A percentile compares a stretch with the other conserved stretches of the same genome.
phyloP scores from a whole-genome alignment of 2,329 filamentous ascomycete genomes.

The Penicillium capsulatum region DNA sequence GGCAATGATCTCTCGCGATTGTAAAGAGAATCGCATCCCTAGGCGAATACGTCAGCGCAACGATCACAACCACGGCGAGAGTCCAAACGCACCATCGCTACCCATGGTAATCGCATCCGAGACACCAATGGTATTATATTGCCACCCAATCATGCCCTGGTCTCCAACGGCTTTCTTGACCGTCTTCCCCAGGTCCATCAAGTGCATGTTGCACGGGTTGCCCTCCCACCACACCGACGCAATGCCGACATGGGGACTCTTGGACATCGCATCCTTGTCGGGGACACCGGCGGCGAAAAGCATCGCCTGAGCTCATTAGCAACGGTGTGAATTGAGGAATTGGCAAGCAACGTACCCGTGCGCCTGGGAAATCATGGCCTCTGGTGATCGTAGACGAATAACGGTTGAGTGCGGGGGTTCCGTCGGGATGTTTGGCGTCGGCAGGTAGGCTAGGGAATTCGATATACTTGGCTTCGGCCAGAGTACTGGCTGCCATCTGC shows the following conservation, averaged over 20 bases:
- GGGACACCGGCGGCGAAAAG: conserved; percentile 89
- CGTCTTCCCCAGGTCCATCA: conserved; percentile 81
- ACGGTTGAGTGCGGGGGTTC: conserved; percentile 68
- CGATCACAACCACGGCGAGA: conserved; percentile 3
- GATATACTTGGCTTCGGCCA: conserved; percentile 51
- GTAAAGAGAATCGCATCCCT: conserved; percentile 93
- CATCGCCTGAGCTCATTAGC: conserved; percentile 64
- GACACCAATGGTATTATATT: conserved; percentile 87
- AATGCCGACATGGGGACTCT: conserved; percentile 82
- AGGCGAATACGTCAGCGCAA: neutral
- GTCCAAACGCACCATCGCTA: conserved; percentile 63
- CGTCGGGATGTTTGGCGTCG: conserved; percentile 50
- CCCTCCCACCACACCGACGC: conserved; percentile 97
- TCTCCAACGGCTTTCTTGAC: conserved; percentile 78
- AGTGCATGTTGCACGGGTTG: conserved; percentile 80
- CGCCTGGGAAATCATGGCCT: conserved; percentile 85
- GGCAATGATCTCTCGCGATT: conserved; percentile 86
- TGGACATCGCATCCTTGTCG: conserved; percentile 79
- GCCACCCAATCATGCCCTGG: conserved; percentile 87
- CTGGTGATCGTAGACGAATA: conserved; percentile 80
- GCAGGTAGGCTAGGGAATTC: conserved; percentile 54
- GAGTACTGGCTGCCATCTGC: conserved; percentile 22
- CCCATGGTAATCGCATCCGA: conserved; percentile 96
- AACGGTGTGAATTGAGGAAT: neutral
- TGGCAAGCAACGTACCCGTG: conserved; percentile 59